phyloP scores from a whole-genome alignment of 2,329 filamentous ascomycete genomes.

The Penicillium sp. region DNA sequence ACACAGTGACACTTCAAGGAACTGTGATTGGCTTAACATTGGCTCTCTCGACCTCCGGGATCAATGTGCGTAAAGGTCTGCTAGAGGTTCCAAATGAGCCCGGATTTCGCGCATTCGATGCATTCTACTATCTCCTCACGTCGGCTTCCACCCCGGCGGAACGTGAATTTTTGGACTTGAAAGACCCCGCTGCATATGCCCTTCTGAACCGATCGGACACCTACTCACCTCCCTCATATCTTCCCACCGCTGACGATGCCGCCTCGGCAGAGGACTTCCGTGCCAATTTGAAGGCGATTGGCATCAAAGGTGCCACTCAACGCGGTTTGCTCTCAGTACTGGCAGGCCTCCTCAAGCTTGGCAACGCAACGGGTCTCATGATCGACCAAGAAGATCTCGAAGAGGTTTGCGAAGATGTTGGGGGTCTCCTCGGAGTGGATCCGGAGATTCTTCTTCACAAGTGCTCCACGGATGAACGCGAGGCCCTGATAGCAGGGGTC shows the following conservation, averaged over 20 bases:
- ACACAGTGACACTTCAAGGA: slow-evolving; percentile 75
- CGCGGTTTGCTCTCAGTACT: slow-evolving; percentile 79
- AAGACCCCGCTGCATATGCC: slow-evolving; percentile 67
- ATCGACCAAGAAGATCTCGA: slow-evolving; percentile 80
- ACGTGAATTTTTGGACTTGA: slow-evolving; percentile 77
- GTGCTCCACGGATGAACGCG: slow-evolving; percentile 77
- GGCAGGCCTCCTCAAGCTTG: slow-evolving; percentile 81
- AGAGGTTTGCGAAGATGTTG: slow-evolving; percentile 82
- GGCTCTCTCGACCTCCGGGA: slow-evolving; percentile 76
- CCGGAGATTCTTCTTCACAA: slow-evolving; percentile 73
- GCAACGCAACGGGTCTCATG: slow-evolving; percentile 78
- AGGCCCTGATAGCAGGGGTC: slow-evolving; percentile 73
- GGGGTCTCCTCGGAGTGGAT: slow-evolving; percentile 77
- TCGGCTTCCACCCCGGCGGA: slow-evolving; percentile 85
- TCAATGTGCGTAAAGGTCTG: slow-evolving; percentile 75
- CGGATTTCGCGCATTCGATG: slow-evolving; percentile 90
- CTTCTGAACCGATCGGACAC: slow-evolving; percentile 78
- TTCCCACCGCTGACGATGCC: slow-evolving; percentile 86
- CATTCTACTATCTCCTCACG: slow-evolving; percentile 93
- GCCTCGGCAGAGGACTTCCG: slow-evolving; percentile 92
- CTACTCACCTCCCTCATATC: slow-evolving; percentile 77
- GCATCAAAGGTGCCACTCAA: slow-evolving; percentile 80
- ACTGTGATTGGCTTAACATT: slow-evolving; percentile 69
- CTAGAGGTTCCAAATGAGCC: slow-evolving; percentile 70
- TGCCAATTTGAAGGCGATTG: slow-evolving; percentile 77